phyloP scores from a whole-genome alignment of 306 rosid genomes.

The Inga leiocalycina region DNA sequence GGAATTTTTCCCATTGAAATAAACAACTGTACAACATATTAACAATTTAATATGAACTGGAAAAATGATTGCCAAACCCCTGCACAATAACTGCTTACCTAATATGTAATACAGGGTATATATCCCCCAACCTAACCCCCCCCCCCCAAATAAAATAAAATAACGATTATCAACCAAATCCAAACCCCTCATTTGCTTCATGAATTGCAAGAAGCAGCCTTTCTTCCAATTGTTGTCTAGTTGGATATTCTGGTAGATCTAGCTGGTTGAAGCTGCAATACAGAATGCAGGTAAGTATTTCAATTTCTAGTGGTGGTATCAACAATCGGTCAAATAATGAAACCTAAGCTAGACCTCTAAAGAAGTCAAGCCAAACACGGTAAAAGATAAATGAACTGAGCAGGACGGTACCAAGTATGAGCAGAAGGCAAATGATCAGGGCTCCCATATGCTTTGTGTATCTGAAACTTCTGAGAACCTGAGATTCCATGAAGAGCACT shows the following conservation, averaged over 20 bases:
- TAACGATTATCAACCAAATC: conserved; percentile 66
- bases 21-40: conserved; percentile 78
- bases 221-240: conserved; percentile 89
- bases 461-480: conserved; percentile 97
- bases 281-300: conserved; percentile 3
- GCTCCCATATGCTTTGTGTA: conserved; percentile 99
- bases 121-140: not conserved
- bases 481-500: conserved; percentile 99
- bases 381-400: not conserved
- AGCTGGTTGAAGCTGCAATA: conserved; percentile 91
- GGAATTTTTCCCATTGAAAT: conserved; percentile 66
- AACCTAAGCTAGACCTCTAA: not conserved
- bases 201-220: conserved; percentile 90
- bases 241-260: conserved; percentile 96
- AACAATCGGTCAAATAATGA: not conserved
- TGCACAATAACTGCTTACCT: conserved; percentile 52
- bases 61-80: conserved; percentile 49
- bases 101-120: conserved; percentile 52
- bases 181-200: conserved; percentile 95
- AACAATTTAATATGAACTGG: conserved; percentile 55
- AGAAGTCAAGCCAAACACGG: not conserved
- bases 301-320: conserved; percentile 12
- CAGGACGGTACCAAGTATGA: conserved; percentile 77
- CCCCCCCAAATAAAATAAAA: not conserved
- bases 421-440: conserved; percentile 98